These are phyloP conservation scores for Dittrichia graveolens DNA, from an alignment of 129 eudicot species.

Conservation along the genomic window DNA sequence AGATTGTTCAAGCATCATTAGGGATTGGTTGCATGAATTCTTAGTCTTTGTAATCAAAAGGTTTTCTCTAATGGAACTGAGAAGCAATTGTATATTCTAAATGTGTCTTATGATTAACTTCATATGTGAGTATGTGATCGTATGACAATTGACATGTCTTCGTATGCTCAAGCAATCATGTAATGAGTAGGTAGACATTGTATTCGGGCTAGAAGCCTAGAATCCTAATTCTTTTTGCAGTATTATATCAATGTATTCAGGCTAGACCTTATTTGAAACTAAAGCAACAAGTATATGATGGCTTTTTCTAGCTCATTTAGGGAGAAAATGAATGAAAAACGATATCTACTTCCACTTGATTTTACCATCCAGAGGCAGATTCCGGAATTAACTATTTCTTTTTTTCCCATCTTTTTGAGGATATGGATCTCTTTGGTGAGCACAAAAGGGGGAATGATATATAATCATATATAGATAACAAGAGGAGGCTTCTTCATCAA, in stretches of 20 bases:
- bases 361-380: not conserved
- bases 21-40: slow-evolving; percentile 17
- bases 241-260: no score
- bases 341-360: not conserved
- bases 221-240: no score
- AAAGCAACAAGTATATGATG: no score
- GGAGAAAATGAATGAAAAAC: not conserved
- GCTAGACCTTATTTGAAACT: no score
- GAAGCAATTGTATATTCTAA: not conserved
- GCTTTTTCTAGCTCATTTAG: no score
- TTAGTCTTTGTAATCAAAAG: not conserved
- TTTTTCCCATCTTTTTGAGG: not conserved
- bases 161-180: not conserved
- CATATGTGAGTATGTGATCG: not conserved
- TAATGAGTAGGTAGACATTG: not conserved
- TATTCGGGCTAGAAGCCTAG: no score
- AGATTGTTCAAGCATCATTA: not conserved
- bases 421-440: not conserved
- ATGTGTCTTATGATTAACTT: not conserved
- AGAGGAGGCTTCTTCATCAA: slow-evolving; percentile 1
- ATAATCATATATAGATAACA: not conserved
- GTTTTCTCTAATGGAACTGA: not conserved
- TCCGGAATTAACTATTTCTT: not conserved
- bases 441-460: not conserved
- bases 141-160: not conserved